phyloP scores from a whole-genome alignment of 2,329 filamentous ascomycete genomes.

The Trichoderma sp. region DNA sequence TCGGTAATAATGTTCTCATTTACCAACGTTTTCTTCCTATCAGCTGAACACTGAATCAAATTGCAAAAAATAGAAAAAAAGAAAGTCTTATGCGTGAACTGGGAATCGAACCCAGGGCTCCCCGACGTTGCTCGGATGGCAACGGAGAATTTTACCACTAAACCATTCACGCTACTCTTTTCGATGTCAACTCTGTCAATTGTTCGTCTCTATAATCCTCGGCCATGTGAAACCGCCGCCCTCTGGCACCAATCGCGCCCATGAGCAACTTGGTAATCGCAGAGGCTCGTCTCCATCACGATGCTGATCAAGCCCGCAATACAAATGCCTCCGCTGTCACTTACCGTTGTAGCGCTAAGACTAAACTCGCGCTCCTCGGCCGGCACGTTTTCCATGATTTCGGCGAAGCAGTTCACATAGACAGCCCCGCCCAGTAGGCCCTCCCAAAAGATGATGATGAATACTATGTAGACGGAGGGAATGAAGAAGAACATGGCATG shows the following conservation, averaged over 20 bases:
- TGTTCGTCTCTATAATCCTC: conserved; percentile 6
- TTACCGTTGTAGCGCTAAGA: conserved; percentile 83
- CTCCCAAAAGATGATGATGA: conserved; percentile 87
- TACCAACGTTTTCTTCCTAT: too few relatives aligned
- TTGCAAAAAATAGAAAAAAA: conserved; percentile 6
- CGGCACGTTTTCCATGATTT: conserved; percentile 81
- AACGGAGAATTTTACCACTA: conserved; percentile 38
- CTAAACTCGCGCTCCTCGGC: conserved; percentile 84
- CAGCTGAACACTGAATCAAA: background rate
- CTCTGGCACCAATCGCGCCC: conserved; percentile 72
- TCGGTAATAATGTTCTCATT: too few relatives aligned
- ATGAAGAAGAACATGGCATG: conserved; percentile 81
- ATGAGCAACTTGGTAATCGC: conserved; percentile 77
- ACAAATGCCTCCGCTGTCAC: conserved; percentile 87
- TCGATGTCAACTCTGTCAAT: background rate
- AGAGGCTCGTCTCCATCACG: conserved; percentile 75
- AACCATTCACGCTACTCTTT: conserved; percentile 25
- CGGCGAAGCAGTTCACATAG: conserved; percentile 94
- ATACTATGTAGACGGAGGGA: conserved; percentile 82
- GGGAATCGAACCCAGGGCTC: conserved; percentile 36
- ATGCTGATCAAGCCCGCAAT: conserved; percentile 83
- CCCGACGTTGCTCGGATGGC: conserved; percentile 32
- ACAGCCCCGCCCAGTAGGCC: conserved; percentile 86
- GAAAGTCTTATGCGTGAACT: conserved; percentile 29
- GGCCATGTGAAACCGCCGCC: conserved; percentile 40